A percentile compares a stretch with the other conserved stretches of the same genome.
phyloP scores from a whole-genome alignment of 352 stramenopile genomes.

The Phytopythium oedochilum region DNA sequence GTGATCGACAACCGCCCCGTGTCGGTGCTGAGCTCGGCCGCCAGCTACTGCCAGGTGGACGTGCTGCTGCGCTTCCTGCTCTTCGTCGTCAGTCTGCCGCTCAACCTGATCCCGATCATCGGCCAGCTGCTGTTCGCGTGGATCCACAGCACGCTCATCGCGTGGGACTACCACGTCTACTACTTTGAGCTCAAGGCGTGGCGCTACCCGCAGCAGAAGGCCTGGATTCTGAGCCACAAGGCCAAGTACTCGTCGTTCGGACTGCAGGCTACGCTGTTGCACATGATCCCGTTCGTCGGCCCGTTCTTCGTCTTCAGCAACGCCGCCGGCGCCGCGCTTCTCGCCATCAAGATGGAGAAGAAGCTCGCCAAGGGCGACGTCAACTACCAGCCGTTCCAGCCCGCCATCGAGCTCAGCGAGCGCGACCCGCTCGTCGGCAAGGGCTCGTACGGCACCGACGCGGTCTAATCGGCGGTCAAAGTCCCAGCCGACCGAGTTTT shows the following conservation, averaged over 20 bases:
- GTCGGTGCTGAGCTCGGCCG: conserved; percentile 24
- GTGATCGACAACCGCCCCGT: conserved; percentile 23
- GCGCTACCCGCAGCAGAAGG: conserved; percentile 40
- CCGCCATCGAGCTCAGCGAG: conserved; percentile 3
- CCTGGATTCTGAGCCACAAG: conserved; percentile 30
- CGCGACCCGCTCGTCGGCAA: conserved; percentile 5
- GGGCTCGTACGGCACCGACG: conserved; percentile 2
- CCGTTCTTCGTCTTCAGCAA: conserved; percentile 62
- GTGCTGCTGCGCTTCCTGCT: conserved; percentile 35
- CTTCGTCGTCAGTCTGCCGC: conserved; percentile 45
- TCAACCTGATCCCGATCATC: conserved; percentile 53
- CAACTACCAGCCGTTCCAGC: conserved; percentile 5
- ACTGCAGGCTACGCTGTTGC: conserved; percentile 45
- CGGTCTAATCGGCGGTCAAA: background rate
- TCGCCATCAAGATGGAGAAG: conserved; percentile 52
- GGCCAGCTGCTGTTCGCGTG: conserved; percentile 50
- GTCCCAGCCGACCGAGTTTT: background rate
- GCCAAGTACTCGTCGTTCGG: conserved; percentile 49
- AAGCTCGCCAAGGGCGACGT: conserved; percentile 23
- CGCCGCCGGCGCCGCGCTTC: conserved; percentile 47
- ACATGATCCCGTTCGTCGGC: conserved; percentile 51
- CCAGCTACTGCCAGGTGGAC: conserved; percentile 39
- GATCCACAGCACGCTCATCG: conserved; percentile 48
- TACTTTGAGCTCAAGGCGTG: conserved; percentile 54
- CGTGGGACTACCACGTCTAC: conserved; percentile 53